Evolutionary conservation across 495 filamentous ascomycete species (phyloP).

Genomic region (Xanthoparmelia taractica): DNA sequence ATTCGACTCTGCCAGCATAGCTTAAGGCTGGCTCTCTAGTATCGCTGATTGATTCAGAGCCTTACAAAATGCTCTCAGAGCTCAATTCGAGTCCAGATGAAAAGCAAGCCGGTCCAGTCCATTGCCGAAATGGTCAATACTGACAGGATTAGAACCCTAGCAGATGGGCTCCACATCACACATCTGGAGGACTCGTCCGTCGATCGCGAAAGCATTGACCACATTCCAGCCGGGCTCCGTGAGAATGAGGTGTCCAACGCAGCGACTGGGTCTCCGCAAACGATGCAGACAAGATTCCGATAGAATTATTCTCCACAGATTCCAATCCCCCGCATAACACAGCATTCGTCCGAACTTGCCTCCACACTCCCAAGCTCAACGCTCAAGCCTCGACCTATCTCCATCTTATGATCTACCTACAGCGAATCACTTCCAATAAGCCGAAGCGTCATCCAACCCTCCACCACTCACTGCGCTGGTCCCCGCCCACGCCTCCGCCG

Average conservation of each 20-base stretch:
- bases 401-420: neutral
- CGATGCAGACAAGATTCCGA: neutral
- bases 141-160: neutral
- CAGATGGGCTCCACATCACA: conserved; percentile 1
- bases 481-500: neutral
- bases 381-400: neutral
- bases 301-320: neutral
- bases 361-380: neutral
- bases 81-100: neutral
- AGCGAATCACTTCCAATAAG: neutral
- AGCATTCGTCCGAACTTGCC: neutral
- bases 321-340: neutral
- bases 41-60: neutral
- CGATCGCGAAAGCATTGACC: neutral
- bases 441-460: neutral
- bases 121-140: neutral
- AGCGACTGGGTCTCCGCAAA: neutral
- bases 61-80: neutral
- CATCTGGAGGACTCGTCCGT: neutral
- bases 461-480: neutral
- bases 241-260: conserved; percentile 1
- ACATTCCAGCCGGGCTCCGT: neutral
- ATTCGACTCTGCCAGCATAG: neutral
- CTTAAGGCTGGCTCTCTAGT: neutral
- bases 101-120: neutral